Evolutionary conservation across 2,329 filamentous ascomycete genomes (phyloP), one percentile per base, ranked within the genome.

Genomic region (Periconia digitata): DNA sequence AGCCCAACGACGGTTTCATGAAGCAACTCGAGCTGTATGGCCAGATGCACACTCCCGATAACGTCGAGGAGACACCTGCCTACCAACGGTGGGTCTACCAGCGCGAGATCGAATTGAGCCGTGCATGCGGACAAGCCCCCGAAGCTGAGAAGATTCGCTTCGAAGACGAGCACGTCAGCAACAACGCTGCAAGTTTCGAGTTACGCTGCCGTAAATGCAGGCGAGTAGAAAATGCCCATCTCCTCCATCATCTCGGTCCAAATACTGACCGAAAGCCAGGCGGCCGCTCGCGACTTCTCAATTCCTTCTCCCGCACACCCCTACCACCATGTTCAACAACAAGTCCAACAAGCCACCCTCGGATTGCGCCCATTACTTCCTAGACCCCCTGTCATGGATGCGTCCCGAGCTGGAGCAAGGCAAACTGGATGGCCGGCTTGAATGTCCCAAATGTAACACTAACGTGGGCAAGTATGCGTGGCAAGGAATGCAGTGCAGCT

Each of bases 331-430:
- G 20, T 34, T 35, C 29, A 44, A 51, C 24, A 47, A 42, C 38
- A 36, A 50, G 46, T 39, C 48, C 24, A 44, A 27, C 40, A 43
- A 44, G 18, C 29, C 58, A 18, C 55, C 66, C 34, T 56, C 65
- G 15, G 67, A 74, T 27, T 99, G 94, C 64, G 86, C 87, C 17
- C 92, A 97, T 71, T 83, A 92, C 69, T 97, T 96, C 72, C 74
- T 97, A 55, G 91, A 97, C 64, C 90, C 94, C 0, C 77, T 99
- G 27, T 89, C 89, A 13, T 99, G 94, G 94, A 99, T 99, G 94
- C 85, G 89, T 6, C 77, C 85, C 1, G 85, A 86, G 62, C 83
- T 99, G n/a, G 88, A 92, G 60, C 82, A 88, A 62, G 91, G 89
- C 22, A 83, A 86, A 52, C 79, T 97, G 20, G 89, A 92, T 51